Percentiles rank a stretch among this genome's conserved stretches.
These are phyloP conservation scores for Harringtonia lauricola DNA, from an alignment of 2,329 filamentous ascomycete genomes.

Conservation along the genomic window DNA sequence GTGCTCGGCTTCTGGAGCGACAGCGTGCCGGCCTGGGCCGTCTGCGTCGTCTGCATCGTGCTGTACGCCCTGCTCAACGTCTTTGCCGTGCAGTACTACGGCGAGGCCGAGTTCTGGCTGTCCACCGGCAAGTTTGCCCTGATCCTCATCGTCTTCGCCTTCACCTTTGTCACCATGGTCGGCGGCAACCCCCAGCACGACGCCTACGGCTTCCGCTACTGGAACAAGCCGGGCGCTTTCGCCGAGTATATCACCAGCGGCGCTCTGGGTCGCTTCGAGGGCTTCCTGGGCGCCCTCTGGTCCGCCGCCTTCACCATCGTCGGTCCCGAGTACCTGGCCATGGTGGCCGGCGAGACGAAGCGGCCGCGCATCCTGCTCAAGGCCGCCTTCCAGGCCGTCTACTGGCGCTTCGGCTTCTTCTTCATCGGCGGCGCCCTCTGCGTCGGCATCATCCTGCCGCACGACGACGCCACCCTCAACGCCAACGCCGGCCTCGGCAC, in stretches of 20 bases:
- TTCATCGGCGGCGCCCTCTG: constrained; percentile 20
- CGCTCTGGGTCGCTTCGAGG: constrained; percentile 26
- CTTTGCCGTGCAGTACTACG: constrained; percentile 9
- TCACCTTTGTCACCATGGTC: constrained; percentile 33
- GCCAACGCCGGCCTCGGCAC: constrained; percentile 21
- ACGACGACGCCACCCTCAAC: constrained; percentile 12
- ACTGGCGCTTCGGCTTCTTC: constrained; percentile 20
- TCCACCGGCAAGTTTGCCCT: constrained; percentile 31
- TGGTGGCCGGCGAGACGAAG: constrained; percentile 11
- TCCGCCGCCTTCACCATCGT: constrained; percentile 22
- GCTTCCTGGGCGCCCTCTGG: constrained; percentile 31
- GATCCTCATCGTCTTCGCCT: constrained; percentile 37
- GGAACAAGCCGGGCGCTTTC: constrained; percentile 27
- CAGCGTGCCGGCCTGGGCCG: too few relatives aligned
- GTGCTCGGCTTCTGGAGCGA: constrained; percentile 43
- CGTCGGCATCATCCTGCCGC: constrained; percentile 18
- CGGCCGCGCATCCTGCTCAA: constrained; percentile 12
- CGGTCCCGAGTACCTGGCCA: constrained; percentile 40
- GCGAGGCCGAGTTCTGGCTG: constrained; percentile 10
- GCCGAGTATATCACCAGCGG: constrained; percentile 28
- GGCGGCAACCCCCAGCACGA: constrained; percentile 19
- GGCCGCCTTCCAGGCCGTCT: constrained; percentile 13
- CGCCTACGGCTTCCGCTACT: constrained; percentile 9
- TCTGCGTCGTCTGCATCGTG: constrained; percentile 37
- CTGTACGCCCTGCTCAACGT: constrained; percentile 1